phyloP scores from a whole-genome alignment of 768 basidiomycete species.

The Boletus sp. region DNA sequence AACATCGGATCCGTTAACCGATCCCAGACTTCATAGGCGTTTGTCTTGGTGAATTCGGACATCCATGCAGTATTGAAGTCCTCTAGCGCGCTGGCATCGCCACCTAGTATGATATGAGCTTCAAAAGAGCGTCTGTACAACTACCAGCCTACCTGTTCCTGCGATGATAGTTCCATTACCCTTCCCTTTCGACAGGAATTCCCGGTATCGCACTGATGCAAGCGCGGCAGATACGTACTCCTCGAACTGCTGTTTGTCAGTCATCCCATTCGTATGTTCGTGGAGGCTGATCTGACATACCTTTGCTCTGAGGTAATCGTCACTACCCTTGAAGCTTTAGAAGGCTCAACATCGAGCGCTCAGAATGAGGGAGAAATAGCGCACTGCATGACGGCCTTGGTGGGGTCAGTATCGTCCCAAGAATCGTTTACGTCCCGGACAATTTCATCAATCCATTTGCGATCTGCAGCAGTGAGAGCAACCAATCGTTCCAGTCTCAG shows the following conservation, averaged over 20 bases:
- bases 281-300: conserved; percentile 35
- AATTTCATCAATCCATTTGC: conserved; percentile 98
- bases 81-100: conserved; percentile 56
- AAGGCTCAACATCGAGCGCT: background rate
- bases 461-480: conserved; percentile 84
- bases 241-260: conserved; percentile 55
- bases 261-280: background rate
- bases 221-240: conserved; percentile 92
- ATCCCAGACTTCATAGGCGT: conserved; percentile 90
- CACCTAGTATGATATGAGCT: conserved; percentile 39
- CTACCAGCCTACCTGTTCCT: conserved; percentile 44
- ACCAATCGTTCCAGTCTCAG: conserved; percentile 74
- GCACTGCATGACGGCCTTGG: conserved; percentile 61
- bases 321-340: conserved; percentile 86
- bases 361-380: conserved; percentile 27
- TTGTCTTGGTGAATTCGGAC: conserved; percentile 81
- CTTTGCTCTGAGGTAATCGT: conserved; percentile 90
- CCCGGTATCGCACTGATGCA: conserved; percentile 85
- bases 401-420: conserved; percentile 68
- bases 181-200: conserved; percentile 74
- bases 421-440: conserved; percentile 81
- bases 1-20: conserved; percentile 85
- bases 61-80: conserved; percentile 92
- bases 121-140: background rate
- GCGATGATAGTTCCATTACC: conserved; percentile 62